Evolutionary conservation across 306 rosid species (phyloP).

Genomic region (Datisca glomerata): DNA sequence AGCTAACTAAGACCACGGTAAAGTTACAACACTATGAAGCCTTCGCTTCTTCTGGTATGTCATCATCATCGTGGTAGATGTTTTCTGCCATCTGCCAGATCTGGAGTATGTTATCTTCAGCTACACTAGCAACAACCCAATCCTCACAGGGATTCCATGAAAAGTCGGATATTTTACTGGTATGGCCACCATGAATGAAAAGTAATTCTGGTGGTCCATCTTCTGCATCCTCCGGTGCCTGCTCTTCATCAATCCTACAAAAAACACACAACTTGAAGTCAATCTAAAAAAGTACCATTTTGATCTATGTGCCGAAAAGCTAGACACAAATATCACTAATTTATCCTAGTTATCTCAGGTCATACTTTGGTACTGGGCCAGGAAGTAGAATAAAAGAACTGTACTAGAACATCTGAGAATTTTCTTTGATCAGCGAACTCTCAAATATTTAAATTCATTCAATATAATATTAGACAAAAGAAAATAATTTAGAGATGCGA

Average conservation of each 20-base stretch:
- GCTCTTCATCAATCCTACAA: constrained; percentile 95
- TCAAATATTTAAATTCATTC: too few species aligned
- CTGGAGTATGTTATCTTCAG: constrained; percentile 95
- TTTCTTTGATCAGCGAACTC: too few species aligned
- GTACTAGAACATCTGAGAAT: too few species aligned
- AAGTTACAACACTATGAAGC: constrained; percentile 31
- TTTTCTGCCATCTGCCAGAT: constrained; percentile 99
- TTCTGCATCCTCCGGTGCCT: constrained; percentile 83
- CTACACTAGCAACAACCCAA: constrained; percentile 94
- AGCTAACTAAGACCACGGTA: too few species aligned
- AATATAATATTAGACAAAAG: too few species aligned
- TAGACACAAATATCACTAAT: too few species aligned
- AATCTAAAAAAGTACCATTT: background rate
- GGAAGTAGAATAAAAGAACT: too few species aligned
- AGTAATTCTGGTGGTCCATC: constrained; percentile 97
- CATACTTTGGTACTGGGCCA: too few species aligned
- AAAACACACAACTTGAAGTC: background rate
- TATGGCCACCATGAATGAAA: constrained; percentile 97
- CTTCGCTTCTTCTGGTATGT: constrained; percentile 75
- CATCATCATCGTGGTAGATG: constrained; percentile 97
- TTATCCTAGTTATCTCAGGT: background rate
- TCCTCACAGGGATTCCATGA: constrained; percentile 99
- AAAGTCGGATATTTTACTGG: constrained; percentile 94
- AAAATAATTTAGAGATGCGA: too few species aligned
- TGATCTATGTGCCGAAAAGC: background rate